Evolutionary conservation across 2,329 filamentous ascomycete genomes (phyloP).

Genomic region (Clarireedia homoeocarpa): DNA sequence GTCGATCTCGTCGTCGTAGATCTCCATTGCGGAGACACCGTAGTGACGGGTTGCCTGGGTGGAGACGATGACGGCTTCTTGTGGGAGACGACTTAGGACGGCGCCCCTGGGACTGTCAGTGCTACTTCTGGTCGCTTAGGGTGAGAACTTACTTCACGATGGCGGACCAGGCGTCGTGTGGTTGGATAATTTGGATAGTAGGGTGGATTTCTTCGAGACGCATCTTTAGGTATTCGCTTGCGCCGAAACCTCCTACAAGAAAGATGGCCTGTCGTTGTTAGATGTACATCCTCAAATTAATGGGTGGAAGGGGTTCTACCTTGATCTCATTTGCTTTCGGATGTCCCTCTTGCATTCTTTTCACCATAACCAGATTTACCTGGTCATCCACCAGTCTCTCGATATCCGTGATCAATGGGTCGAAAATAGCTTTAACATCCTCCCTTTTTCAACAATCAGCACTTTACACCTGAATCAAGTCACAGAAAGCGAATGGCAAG

Average conservation of each 20-base stretch:
- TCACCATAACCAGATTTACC: slow-evolving; percentile 35
- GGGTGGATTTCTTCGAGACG: slow-evolving; percentile 33
- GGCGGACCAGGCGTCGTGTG: slow-evolving; percentile 16
- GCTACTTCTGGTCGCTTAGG: background rate
- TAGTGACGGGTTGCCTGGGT: slow-evolving; percentile 17
- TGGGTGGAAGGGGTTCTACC: slow-evolving; percentile 21
- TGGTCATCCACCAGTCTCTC: slow-evolving; percentile 35
- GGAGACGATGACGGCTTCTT: slow-evolving; percentile 14
- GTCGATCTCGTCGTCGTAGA: slow-evolving; percentile 8
- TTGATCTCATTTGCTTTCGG: slow-evolving; percentile 35
- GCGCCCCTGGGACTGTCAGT: slow-evolving; percentile 12
- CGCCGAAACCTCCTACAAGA: slow-evolving; percentile 21
- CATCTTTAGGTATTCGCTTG: slow-evolving; percentile 27
- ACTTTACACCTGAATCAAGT: background rate
- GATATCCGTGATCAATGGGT: slow-evolving; percentile 35
- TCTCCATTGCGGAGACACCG: slow-evolving; percentile 11
- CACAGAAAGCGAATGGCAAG: slow-evolving; percentile 4
- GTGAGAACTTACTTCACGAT: slow-evolving; percentile 17
- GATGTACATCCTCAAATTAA: slow-evolving; percentile 14
- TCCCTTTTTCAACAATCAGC: slow-evolving; percentile 25
- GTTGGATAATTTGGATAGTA: slow-evolving; percentile 17
- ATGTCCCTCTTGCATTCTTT: slow-evolving; percentile 30
- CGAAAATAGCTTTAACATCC: slow-evolving; percentile 48
- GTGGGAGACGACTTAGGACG: slow-evolving; percentile 15
- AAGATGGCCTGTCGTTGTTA: slow-evolving; percentile 16